Evolutionary conservation across 2,329 filamentous ascomycete genomes (phyloP).

Genomic region (Pseudocercospora ulei): DNA sequence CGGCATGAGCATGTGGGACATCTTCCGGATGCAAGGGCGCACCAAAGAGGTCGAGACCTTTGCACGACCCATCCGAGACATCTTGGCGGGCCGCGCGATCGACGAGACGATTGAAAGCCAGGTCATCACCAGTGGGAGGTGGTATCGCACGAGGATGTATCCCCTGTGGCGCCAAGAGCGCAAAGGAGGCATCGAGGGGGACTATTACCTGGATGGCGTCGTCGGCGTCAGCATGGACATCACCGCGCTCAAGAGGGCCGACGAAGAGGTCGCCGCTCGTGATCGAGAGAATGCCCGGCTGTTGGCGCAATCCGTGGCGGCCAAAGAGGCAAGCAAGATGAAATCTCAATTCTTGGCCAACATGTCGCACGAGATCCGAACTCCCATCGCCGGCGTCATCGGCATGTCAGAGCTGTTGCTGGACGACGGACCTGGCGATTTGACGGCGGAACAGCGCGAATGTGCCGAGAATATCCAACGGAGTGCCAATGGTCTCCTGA

Average conservation of each 20-base stretch:
- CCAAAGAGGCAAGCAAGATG: slow-evolving; percentile 68
- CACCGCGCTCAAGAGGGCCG: slow-evolving; percentile 59
- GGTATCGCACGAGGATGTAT: slow-evolving; percentile 62
- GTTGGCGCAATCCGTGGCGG: slow-evolving; percentile 64
- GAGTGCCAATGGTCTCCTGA: slow-evolving; percentile 70
- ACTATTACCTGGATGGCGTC: slow-evolving; percentile 56
- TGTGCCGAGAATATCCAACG: slow-evolving; percentile 69
- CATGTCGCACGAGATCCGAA: slow-evolving; percentile 36
- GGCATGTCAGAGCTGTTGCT: slow-evolving; percentile 68
- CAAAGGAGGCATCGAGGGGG: slow-evolving; percentile 44
- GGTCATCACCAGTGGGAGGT: slow-evolving; percentile 49
- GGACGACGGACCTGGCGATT: slow-evolving; percentile 46
- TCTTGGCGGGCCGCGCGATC: slow-evolving; percentile 51
- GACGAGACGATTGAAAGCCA: slow-evolving; percentile 58
- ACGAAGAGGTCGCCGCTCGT: slow-evolving; percentile 53
- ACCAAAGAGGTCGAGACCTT: slow-evolving; percentile 37
- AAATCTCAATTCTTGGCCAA: slow-evolving; percentile 73
- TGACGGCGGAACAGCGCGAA: slow-evolving; percentile 62
- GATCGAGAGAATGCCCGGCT: slow-evolving; percentile 58
- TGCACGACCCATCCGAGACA: slow-evolving; percentile 51
- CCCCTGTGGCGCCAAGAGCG: slow-evolving; percentile 53
- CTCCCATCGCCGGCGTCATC: slow-evolving; percentile 67
- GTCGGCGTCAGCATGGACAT: slow-evolving; percentile 74
- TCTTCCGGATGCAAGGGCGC: slow-evolving; percentile 42
- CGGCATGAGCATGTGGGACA: slow-evolving; percentile 54